Evolutionary conservation across 805 yeast genomes (phyloP).

Genomic region (Wickerhamomyces chaumierensis): DNA sequence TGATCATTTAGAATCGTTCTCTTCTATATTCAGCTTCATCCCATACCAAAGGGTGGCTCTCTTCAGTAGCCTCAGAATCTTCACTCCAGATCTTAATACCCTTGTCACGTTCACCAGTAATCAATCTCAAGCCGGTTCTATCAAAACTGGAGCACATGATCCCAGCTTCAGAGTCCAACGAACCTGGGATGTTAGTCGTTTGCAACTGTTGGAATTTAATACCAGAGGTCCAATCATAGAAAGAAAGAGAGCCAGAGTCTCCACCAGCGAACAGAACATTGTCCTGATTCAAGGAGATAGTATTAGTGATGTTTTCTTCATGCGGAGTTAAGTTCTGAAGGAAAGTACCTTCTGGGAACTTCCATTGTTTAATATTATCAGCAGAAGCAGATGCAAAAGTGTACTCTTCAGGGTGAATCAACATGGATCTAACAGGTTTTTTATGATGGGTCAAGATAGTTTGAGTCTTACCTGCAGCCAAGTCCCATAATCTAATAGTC

Average conservation of each 20-base stretch:
- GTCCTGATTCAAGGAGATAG: slow-evolving; percentile 48
- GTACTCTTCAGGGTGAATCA: slow-evolving; percentile 54
- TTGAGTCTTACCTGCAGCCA: slow-evolving; percentile 63
- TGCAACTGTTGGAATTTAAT: slow-evolving; percentile 40
- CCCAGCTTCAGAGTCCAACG: slow-evolving; percentile 54
- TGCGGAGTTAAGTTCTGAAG: slow-evolving; percentile 42
- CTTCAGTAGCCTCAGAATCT: slow-evolving; percentile 22
- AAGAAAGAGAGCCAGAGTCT: slow-evolving; percentile 68
- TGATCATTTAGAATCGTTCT: too few relatives aligned
- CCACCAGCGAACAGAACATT: slow-evolving; percentile 71
- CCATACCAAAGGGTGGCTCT: slow-evolving; percentile 9
- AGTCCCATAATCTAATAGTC: slow-evolving; percentile 84
- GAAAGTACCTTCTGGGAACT: slow-evolving; percentile 64
- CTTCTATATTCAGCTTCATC: too few relatives aligned
- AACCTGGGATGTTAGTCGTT: slow-evolving; percentile 59
- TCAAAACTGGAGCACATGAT: slow-evolving; percentile 68
- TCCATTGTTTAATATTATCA: slow-evolving; percentile 77
- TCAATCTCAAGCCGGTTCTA: slow-evolving; percentile 62
- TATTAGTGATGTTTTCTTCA: slow-evolving; percentile 48
- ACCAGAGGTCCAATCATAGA: slow-evolving; percentile 73
- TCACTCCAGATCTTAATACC: slow-evolving; percentile 68
- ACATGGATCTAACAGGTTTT: slow-evolving; percentile 67
- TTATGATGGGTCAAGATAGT: slow-evolving; percentile 76
- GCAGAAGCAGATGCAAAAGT: slow-evolving; percentile 76
- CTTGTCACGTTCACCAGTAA: slow-evolving; percentile 89